These are phyloP conservation scores for Corymbia citriodora DNA, from an alignment of 441 rosid genomes.

Conservation along the genomic window DNA sequence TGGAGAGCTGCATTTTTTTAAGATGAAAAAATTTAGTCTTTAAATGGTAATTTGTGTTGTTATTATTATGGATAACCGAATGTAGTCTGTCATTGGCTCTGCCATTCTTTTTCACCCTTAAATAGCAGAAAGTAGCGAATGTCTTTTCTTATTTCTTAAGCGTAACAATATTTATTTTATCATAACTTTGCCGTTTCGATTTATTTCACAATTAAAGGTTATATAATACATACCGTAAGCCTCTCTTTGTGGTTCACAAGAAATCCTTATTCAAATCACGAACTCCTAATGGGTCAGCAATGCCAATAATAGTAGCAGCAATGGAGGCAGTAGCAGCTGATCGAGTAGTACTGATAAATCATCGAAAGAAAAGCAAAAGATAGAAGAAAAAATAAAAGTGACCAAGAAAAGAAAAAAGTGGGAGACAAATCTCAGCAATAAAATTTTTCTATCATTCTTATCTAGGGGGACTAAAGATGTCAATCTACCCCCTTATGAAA, in stretches of 20 bases:
- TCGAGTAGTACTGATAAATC: not conserved
- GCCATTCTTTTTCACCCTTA: not conserved
- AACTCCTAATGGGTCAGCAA: not conserved
- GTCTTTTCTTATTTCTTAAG: not conserved
- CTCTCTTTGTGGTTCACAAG: not conserved
- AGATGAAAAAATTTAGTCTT: not conserved
- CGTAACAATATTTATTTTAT: not conserved
- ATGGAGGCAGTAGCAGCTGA: accelerated
- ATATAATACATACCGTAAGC: not conserved
- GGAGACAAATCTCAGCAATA: not conserved
- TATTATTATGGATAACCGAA: not conserved
- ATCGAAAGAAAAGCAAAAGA: not conserved
- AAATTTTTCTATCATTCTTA: not conserved
- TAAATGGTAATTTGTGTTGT: not conserved
- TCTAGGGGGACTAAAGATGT: not conserved
- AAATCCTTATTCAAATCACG: not conserved
- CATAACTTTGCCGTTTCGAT: not conserved
- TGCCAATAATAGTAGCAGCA: too few relatives aligned
- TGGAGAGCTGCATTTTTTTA: not conserved
- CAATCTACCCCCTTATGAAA: not conserved
- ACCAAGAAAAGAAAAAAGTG: not conserved
- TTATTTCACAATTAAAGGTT: not conserved
- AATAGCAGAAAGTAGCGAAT: not conserved
- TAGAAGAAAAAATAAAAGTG: not conserved
- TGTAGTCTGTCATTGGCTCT: not conserved